A percentile compares a stretch with the other conserved stretches of the same genome.
Conservation (phyloP, 129 eudicot species). For the Oenanthe sinensis region DNA sequence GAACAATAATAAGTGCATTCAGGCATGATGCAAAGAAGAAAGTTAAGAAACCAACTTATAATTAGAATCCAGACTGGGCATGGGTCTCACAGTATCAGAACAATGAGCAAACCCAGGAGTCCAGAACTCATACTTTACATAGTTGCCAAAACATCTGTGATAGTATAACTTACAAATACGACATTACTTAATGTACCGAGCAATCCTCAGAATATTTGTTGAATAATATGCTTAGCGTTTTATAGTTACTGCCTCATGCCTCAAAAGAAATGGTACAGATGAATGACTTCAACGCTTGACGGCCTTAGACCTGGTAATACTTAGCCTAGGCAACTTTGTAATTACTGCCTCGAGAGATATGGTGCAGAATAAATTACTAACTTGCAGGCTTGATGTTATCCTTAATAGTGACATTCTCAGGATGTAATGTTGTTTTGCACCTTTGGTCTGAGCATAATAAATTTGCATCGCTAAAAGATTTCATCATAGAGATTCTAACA, state of each 20-base stretch:
- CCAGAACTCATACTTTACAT: neutral
- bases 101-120: neutral
- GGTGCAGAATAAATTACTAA: neutral
- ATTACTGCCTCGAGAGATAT: neutral
- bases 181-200: neutral
- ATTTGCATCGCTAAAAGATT: neutral
- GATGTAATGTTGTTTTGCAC: neutral
- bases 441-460: neutral
- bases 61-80: neutral
- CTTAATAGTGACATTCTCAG: neutral
- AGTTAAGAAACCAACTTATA: neutral
- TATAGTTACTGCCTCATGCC: neutral
- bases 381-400: neutral
- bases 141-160: neutral
- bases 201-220: neutral
- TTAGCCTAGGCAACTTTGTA: neutral
- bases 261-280: neutral
- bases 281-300: neutral
- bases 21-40: neutral
- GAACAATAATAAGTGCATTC: neutral
- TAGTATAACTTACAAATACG: neutral
- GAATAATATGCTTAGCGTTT: neutral
- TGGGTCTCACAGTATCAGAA: neutral
- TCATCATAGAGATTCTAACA: neutral
- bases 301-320: neutral